Base-by-base conservation (phyloP, 2,329 filamentous ascomycete species). In the Stemphylium vesicarium region DNA sequence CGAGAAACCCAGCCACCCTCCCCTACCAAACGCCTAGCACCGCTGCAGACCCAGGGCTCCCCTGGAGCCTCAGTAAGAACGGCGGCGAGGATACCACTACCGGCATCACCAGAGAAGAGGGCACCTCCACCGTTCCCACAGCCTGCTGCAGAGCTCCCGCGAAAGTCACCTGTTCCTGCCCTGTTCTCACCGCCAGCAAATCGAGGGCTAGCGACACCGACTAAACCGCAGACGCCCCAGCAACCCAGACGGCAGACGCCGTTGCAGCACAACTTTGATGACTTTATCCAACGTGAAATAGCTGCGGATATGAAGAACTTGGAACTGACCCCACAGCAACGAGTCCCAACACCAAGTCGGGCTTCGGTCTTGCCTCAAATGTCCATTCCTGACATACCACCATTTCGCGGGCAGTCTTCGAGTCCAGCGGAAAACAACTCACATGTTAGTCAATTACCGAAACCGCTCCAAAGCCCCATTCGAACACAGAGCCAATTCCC, bases 281-380 rank as follows among this genome's bases (percentile, higher is more conserved):
- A 80, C 32, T 81, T 78, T 50, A 63, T 81, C n/a, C 80, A 82
- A 61, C 77, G 79, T 41, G 77, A 75, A 7, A 81, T 81, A 40
- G 78, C 78, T 10, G 63, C 62, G 8, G 71, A 75, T 47, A 67
- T 74, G 49, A 75, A 73, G 20, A 75, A 76, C 45, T 73, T 80
- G 69, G 78, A 78, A 6, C 57, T 69, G 11, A 66, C 66, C 39
- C 68, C 64, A 15, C 67, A 70, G 39, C 67, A 70, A 41, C 69
- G 65, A 24, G 64, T 67, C 35, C 59, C 59, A 13, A 75, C 68
- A 13, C 72, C 70, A 26, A 75, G 75, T 24, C 64, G 72, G 39
- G 68, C 66, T 32, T 65, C 71, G 2, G 63, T 70, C n/a, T 62
- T 72, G 22, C 70, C 71, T 6, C 59, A 63, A 22, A 71, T 74